Conservation (phyloP, 2,329 filamentous ascomycete genomes). For the Epichloe hybrida region DNA sequence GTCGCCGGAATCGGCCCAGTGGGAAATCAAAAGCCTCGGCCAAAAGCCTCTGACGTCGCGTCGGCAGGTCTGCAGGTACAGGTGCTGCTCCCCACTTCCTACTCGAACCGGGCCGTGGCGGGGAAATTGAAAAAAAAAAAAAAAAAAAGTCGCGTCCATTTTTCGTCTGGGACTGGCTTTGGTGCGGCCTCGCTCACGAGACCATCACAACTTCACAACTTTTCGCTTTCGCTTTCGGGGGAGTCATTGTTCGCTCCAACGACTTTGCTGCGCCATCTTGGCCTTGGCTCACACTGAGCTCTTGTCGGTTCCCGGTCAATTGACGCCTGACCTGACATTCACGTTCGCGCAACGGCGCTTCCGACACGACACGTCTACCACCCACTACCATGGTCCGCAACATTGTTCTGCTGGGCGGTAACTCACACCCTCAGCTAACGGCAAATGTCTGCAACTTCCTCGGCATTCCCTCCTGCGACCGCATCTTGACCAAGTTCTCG, state of each 20-base stretch:
- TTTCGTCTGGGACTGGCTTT: neutral
- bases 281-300: neutral
- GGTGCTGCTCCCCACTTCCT: slow-evolving; percentile 4
- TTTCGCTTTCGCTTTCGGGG: neutral
- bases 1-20: slow-evolving; percentile 5
- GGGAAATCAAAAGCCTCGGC: slow-evolving; percentile 2
- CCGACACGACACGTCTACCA: neutral
- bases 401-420: slow-evolving; percentile 85
- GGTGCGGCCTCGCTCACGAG: slow-evolving; percentile 2
- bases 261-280: neutral
- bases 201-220: neutral
- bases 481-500: slow-evolving; percentile 82
- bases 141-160: slow-evolving; percentile 5
- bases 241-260: neutral
- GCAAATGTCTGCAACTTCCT: slow-evolving; percentile 80
- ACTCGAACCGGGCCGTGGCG: slow-evolving; percentile 3
- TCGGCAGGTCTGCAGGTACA: neutral
- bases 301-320: neutral
- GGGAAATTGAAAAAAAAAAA: slow-evolving; percentile 4
- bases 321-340: neutral
- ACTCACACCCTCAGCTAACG: slow-evolving; percentile 79
- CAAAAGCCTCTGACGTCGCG: slow-evolving; percentile 7
- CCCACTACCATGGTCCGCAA: slow-evolving; percentile 69
- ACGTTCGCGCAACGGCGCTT: neutral
- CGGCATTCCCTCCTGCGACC: slow-evolving; percentile 71